These are phyloP conservation scores for Amniculicola lignicola DNA, from an alignment of 495 filamentous ascomycete genomes.

Conservation along the genomic window DNA sequence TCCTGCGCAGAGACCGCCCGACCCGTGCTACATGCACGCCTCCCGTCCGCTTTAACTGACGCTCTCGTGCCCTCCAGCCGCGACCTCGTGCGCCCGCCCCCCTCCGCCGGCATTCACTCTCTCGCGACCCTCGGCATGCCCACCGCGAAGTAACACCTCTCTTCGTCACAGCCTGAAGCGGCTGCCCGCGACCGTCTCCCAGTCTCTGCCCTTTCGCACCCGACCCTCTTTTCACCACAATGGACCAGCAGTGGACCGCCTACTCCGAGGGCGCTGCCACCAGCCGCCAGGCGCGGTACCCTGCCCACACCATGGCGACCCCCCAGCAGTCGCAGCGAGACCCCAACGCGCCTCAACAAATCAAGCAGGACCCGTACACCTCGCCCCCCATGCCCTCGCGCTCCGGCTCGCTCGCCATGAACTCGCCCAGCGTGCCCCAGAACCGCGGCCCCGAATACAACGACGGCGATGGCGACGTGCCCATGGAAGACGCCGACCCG, in stretches of 20 bases:
- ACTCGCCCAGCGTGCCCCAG: constrained; percentile 32
- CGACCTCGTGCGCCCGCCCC: background rate
- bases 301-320: constrained; percentile 29
- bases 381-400: constrained; percentile 37
- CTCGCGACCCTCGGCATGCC: constrained; percentile 27
- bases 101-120: background rate
- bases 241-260: constrained; percentile 35
- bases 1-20: too few species aligned
- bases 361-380: constrained; percentile 35
- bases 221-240: constrained; percentile 11
- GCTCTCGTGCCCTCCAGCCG: too few species aligned
- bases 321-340: constrained; percentile 30
- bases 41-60: too few species aligned
- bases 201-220: constrained; percentile 2
- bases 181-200: constrained; percentile 20
- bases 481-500: constrained; percentile 89
- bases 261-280: constrained; percentile 30
- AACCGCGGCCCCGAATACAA: constrained; percentile 38
- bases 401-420: constrained; percentile 38
- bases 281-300: constrained; percentile 36
- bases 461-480: constrained; percentile 80
- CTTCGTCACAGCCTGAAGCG: constrained; percentile 33
- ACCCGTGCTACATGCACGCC: too few species aligned
- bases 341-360: constrained; percentile 14
- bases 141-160: constrained; percentile 18